Evolutionary conservation across 257 asterid genomes (phyloP), one percentile per base, ranked within the genome.

Genomic region (Perilla frutescens): DNA sequence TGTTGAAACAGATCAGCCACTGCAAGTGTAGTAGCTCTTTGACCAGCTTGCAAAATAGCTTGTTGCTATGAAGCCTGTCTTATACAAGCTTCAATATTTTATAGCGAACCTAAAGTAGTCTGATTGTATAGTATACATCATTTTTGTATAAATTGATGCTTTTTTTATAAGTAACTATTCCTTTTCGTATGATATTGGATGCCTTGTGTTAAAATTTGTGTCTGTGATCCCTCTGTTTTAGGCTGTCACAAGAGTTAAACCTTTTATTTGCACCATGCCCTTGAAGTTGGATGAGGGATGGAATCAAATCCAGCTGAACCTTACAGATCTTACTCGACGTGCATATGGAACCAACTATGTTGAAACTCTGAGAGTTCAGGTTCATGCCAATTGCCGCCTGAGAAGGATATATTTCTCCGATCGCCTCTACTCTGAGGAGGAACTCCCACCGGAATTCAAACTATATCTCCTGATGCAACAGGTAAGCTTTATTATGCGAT

Each of bases 381-480:
- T 91, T 80, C 99, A 91, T 64, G 96, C 96, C 71, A 91, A 85
- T 60, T 94, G 97, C 85, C 96, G 97, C 54, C 75, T 94, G 58
- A 88, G 99, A 74, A 88, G 99, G 81, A 91, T 90, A 58, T 94
- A 94, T 72, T 94, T 94, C 81, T 90, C 97, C 1, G 99, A 94
- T 61, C 97, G 97, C 68, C 87, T 91, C 4, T 94, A 94, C 79
- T 91, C 99, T 10, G 97, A 94, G 81, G 99, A 94, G 85, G 98
- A 91, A 76, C 95, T 94, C 61, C 97, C 99, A 48, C 99, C 99
- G 13, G 97, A 94, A 77, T 94, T 94, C 85, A 94, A 94, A 80
- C 76, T 94, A 56, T 94, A 91, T 87, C 97, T 94, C 64, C 99
- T 97, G 8, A 90, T 88, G 91, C 99, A 94, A 96, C 99, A 91